Percentiles rank a stretch among this genome's conserved stretches.
Conservation (phyloP, 148 eudicot species). For the Cornus suecica region DNA sequence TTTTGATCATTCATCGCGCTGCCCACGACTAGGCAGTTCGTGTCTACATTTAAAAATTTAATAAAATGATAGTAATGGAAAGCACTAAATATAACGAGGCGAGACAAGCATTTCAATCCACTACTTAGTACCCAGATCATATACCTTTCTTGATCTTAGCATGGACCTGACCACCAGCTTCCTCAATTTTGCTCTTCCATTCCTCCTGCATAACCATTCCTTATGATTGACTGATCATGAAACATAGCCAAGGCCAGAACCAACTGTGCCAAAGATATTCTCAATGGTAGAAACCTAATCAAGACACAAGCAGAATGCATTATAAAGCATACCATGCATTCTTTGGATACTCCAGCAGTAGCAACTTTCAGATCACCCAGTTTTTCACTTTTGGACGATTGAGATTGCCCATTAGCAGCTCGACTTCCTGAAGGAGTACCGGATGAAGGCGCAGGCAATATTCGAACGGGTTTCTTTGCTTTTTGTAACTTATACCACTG, state of each 20-base stretch:
- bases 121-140: not conserved
- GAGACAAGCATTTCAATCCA: not conserved
- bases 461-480: constrained; percentile 56
- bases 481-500: constrained; percentile 91
- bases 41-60: constrained; percentile 41
- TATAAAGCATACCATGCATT: constrained; percentile 46
- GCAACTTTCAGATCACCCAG: constrained; percentile 72
- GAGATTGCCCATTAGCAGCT: constrained; percentile 37
- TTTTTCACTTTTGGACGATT: constrained; percentile 53
- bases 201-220: constrained; percentile 47
- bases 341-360: constrained; percentile 52
- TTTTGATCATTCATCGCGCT: constrained; percentile 46
- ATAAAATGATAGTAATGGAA: not conserved
- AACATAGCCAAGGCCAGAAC: not conserved
- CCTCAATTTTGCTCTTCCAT: constrained; percentile 65
- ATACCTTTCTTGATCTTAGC: constrained; percentile 78
- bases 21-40: constrained; percentile 78
- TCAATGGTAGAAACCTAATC: not conserved
- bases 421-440: constrained; percentile 39
- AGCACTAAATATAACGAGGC: constrained; percentile 6
- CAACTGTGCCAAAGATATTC: not conserved
- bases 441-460: constrained; percentile 60
- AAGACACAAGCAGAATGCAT: constrained; percentile 1
- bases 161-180: constrained; percentile 75
- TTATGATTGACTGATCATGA: constrained; percentile 6